Base-by-base conservation (phyloP, 495 filamentous ascomycete genomes). In the Aspergillus leporis region DNA sequence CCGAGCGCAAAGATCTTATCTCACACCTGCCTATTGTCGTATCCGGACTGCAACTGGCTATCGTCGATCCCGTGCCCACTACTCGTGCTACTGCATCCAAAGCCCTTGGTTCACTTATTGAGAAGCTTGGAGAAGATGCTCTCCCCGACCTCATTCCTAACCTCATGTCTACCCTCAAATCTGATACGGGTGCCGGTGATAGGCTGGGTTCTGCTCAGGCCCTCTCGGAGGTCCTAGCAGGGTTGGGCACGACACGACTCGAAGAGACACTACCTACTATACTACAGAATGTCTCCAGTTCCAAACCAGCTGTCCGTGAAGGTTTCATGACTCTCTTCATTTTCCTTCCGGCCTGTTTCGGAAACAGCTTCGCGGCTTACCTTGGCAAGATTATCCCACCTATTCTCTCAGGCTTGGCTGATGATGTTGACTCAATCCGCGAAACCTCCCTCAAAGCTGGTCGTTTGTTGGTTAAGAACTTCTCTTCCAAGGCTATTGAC, bases 251-350 rank as follows among this genome's bases (percentile, higher is more conserved):
- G 10, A 82, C 88, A 36, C 87, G 94, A 60, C 78, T 98, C 52
- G 94, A 98, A 74, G 95, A 98, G 75, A 98, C 93, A 2, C 75
- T 98, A 53, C 95, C 94, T 50, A 98, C 94, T 7, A 97, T 98
- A 59, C 75, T 98, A 25, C 94, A 98, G 68, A 98, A 98, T 63
- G 93, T 95, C 51, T 85, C 90, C 62, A 98, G 94, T 66, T 82
- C 90, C 52, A 98, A 97, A 72, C 73, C 94, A 19, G 82, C 91
- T 61, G 90, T 97, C 58, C 87, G 94, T 59, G 94, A 98, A 80
- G 94, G 94, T 36, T 98, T 98, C 81, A 98, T 98, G 94, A 96
- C 94, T 28, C 83, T 98, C 41, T 98, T 98, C 76, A 97, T 98
- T 62, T 98, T 96, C 81, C 85, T 98, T 74, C 94, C 94, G 18